A percentile compares a stretch with the other conserved stretches of the same genome.
Evolutionary conservation across 192 early-diverging fungal species (phyloP).

Genomic region (Rhizophagus sp.): DNA sequence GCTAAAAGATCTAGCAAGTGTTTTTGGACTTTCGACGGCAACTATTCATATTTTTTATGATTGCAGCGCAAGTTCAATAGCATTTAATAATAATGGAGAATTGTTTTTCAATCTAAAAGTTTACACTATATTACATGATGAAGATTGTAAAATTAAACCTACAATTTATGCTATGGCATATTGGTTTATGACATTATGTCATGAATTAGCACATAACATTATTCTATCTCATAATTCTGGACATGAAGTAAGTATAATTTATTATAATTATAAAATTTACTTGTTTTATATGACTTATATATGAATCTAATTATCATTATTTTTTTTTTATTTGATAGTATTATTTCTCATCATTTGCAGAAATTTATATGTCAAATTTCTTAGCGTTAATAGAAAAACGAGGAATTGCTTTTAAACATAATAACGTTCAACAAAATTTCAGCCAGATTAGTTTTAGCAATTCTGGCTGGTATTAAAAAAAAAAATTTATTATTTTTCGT

Average conservation of each 20-base stretch:
- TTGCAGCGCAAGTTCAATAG: constrained; percentile 56
- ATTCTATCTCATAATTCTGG: constrained; percentile 64
- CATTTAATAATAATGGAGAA: constrained; percentile 73
- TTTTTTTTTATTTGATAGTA: constrained; percentile 39
- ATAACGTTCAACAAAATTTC: too few relatives aligned
- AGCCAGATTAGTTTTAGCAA: too few relatives aligned
- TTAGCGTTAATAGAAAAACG: too few relatives aligned
- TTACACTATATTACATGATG: constrained; percentile 69
- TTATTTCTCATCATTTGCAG: constrained; percentile 83
- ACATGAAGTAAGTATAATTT: constrained; percentile 60
- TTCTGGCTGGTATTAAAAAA: too few relatives aligned
- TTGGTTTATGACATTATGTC: constrained; percentile 85
- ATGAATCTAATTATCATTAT: neutral
- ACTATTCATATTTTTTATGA: constrained; percentile 82
- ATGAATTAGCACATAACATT: constrained; percentile 85
- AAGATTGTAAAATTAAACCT: constrained; percentile 18
- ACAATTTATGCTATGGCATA: constrained; percentile 55
- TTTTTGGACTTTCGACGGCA: constrained; percentile 60
- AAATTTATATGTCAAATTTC: constrained; percentile 52
- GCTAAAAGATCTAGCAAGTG: constrained; percentile 44
- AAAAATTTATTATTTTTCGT: too few relatives aligned
- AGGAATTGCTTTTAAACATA: too few relatives aligned
- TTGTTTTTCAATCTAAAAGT: constrained; percentile 86
- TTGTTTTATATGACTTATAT: too few relatives aligned
- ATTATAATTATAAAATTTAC: too few relatives aligned